Percentiles rank a stretch among this genome's conserved stretches.
Conservation (phyloP, 176 grass and related monocot species). For the Puccinellia tenuiflora region DNA sequence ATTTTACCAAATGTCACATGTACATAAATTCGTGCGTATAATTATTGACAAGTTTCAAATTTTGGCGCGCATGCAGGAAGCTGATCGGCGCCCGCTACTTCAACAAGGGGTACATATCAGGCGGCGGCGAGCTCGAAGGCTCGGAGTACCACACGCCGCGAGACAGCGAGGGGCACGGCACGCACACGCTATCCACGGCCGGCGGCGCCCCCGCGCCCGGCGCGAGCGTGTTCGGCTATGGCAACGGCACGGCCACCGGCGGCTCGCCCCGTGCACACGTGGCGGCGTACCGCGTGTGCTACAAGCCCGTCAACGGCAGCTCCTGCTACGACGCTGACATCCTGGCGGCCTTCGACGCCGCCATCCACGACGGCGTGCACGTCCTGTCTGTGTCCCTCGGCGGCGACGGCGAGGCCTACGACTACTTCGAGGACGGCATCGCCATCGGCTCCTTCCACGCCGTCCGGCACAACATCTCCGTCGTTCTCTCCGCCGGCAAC, state of each 20-base stretch:
- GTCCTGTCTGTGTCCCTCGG: slow-evolving; percentile 65
- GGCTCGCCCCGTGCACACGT: slow-evolving; percentile 52
- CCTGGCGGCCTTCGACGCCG: slow-evolving; percentile 61
- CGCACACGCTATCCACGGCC: slow-evolving; percentile 76
- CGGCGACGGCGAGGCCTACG: neutral
- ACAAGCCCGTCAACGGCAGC: slow-evolving; percentile 38
- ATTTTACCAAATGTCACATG: neutral
- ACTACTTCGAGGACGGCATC: slow-evolving; percentile 45
- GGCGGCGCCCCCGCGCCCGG: slow-evolving; percentile 19
- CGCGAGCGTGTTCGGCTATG: slow-evolving; percentile 49
- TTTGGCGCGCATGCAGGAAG: slow-evolving; percentile 46
- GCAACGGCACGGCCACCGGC: slow-evolving; percentile 53
- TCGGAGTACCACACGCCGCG: slow-evolving; percentile 46
- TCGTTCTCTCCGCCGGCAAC: slow-evolving; percentile 77
- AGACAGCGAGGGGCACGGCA: slow-evolving; percentile 57
- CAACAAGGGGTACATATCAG: slow-evolving; percentile 61
- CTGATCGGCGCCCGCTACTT: slow-evolving; percentile 74
- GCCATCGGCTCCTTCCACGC: slow-evolving; percentile 71
- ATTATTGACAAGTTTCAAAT: no score
- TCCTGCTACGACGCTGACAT: slow-evolving; percentile 75
- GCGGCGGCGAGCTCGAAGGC: neutral
- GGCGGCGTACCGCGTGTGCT: slow-evolving; percentile 73
- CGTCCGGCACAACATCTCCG: slow-evolving; percentile 48
- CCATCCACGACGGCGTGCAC: slow-evolving; percentile 65
- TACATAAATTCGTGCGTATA: neutral